A percentile compares a stretch with the other conserved stretches of the same genome.
These are phyloP conservation scores for Suillus occidentalis DNA, from an alignment of 768 basidiomycete genomes.

Conservation along the genomic window DNA sequence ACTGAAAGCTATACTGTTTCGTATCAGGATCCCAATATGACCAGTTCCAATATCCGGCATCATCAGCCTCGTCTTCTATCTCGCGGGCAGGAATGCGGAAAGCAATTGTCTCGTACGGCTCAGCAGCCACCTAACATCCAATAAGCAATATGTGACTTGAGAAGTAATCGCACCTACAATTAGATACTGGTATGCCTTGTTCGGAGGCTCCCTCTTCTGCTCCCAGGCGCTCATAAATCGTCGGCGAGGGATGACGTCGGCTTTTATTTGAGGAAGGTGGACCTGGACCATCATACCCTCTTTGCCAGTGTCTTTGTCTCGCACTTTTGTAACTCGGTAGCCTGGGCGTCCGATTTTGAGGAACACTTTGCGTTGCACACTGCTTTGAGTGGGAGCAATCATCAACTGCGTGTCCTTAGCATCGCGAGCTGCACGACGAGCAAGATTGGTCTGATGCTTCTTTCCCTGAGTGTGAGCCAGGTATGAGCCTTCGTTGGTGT, in stretches of 20 bases:
- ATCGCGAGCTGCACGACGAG: conserved; percentile 95
- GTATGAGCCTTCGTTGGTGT: conserved; percentile 99
- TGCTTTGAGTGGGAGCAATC: conserved; percentile 80
- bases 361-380: conserved; percentile 92
- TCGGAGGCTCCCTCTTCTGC: conserved; percentile 92
- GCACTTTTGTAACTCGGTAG: conserved; percentile 95
- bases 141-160: conserved; percentile 29
- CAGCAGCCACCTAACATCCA: conserved; percentile 84
- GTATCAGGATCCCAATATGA: conserved; percentile 99
- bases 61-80: conserved; percentile 92
- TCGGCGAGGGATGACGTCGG: conserved; percentile 78
- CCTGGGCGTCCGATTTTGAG: conserved; percentile 97
- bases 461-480: conserved; percentile 99
- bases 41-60: conserved; percentile 94
- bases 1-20: conserved; percentile 97
- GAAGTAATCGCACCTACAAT: conserved; percentile 63
- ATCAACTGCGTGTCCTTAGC: conserved; percentile 92
- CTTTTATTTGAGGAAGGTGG: conserved; percentile 92
- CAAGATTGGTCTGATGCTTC: conserved; percentile 98
- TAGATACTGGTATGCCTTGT: conserved; percentile 96
- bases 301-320: conserved; percentile 87
- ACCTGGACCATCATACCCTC: conserved; percentile 99
- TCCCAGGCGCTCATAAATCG: conserved; percentile 99
- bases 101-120: conserved; percentile 98
- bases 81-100: conserved; percentile 97